These are phyloP conservation scores for Globisporangium megalacanthum DNA, from an alignment of 352 stramenopile species.

Conservation along the genomic window DNA sequence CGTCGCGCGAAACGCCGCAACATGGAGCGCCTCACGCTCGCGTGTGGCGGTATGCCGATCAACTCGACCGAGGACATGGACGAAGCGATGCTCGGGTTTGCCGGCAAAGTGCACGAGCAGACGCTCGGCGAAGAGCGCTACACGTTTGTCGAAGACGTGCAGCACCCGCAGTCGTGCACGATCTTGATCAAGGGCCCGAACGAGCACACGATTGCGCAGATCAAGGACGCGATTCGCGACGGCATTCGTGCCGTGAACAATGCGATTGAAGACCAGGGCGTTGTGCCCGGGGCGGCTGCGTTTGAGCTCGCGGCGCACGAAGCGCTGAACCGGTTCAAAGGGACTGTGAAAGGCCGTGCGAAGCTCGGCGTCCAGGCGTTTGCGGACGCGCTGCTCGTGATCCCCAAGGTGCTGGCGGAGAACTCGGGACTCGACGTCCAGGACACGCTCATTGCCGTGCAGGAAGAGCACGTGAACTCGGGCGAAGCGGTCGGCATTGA, in stretches of 20 bases:
- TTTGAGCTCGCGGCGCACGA: constrained; percentile 95
- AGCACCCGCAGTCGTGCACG: constrained; percentile 95
- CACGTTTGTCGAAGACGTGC: constrained; percentile 99
- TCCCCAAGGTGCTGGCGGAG: constrained; percentile 97
- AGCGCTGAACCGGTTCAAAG: constrained; percentile 83
- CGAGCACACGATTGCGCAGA: constrained; percentile 97
- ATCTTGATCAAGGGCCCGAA: constrained; percentile 99
- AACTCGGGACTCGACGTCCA: constrained; percentile 89
- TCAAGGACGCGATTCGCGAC: constrained; percentile 99
- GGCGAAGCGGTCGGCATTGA: constrained; percentile 94
- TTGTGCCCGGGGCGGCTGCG: constrained; percentile 95
- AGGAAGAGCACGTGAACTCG: constrained; percentile 92
- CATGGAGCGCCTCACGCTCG: constrained; percentile 99
- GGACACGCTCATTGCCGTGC: constrained; percentile 95
- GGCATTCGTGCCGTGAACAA: constrained; percentile 98
- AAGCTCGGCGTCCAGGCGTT: constrained; percentile 99
- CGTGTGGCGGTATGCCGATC: constrained; percentile 97
- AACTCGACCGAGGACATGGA: constrained; percentile 98
- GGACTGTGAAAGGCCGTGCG: constrained; percentile 90
- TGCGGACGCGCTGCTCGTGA: constrained; percentile 96
- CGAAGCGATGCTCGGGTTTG: constrained; percentile 93
- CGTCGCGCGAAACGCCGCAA: constrained; percentile 98
- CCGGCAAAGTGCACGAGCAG: constrained; percentile 97
- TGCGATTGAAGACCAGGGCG: constrained; percentile 94
- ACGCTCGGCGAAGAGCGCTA: constrained; percentile 99